Evolutionary conservation across 2,329 filamentous ascomycete genomes (phyloP), one percentile per base, ranked within the genome.

Genomic region (Talaromyces verruculosus): DNA sequence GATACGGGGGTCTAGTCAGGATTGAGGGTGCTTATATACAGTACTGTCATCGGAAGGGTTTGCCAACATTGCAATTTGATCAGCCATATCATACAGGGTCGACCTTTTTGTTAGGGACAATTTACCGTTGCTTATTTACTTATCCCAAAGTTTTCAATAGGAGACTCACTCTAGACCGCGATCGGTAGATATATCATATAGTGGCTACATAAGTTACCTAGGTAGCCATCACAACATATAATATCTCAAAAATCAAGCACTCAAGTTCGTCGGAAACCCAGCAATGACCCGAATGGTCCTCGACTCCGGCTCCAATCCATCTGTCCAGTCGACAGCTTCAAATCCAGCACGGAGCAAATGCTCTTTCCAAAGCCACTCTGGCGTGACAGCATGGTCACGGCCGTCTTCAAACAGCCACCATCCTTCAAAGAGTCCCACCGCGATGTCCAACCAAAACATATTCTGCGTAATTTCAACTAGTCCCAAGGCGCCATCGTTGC

Each of bases 1-100:
- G 96, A 89, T 87, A 92, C 80, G 91, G 90, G 78, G 95, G 95
- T 80, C 90, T 89, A 81, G 90, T 99, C 85, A 91, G 93, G 88
- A 91, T 95, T 76, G 95, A 99, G 78, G 95, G 95, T 89, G 95
- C 95, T 77, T 99, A 99, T 86, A 95, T 99, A 76, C 93, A 99
- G 88, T 99, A 99, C 91, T 45, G 5, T 45, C 41, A 11, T 6
- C 17, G n/a, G 41, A 45, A 19, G 41, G 17, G n/a, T n/a, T 19
- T 45, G n/a, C 17, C 41, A 43, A 43, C 41, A 45, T 45, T 7
- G 28, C 28, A 1, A 30, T 30, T 30, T 30, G 28, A 30, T 30
- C 28, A 33, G 30, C 7, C 30, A 33, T 7, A 30, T 30, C 28
- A 33, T 7, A 7, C 30, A 33, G 30, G 30, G 41, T 22, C n/a